phyloP scores from a whole-genome alignment of 768 basidiomycete species.

The Amanita molliuscula region DNA sequence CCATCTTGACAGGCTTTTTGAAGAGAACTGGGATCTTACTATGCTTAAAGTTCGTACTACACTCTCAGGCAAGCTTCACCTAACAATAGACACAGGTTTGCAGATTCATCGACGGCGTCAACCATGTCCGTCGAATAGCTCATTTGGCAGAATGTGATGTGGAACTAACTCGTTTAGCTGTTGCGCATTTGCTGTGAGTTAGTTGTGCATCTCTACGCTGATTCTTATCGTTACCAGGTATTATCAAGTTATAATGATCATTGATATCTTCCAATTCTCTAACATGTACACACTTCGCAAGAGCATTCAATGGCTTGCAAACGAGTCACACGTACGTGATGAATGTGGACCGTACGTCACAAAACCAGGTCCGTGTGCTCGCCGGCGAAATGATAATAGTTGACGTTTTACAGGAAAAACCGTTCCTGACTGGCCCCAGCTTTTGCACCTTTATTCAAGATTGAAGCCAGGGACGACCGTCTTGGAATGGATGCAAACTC shows the following conservation, averaged over 20 bases:
- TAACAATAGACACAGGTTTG: constrained; percentile 42
- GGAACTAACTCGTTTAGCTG: constrained; percentile 71
- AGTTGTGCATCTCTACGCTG: neutral
- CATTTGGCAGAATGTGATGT: constrained; percentile 85
- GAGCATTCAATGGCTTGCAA: constrained; percentile 79
- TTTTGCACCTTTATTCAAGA: constrained; percentile 80
- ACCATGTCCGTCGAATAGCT: constrained; percentile 87
- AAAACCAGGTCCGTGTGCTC: constrained; percentile 42
- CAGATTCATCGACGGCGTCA: constrained; percentile 79
- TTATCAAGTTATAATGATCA: constrained; percentile 93
- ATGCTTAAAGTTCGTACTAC: constrained; percentile 57
- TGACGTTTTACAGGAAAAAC: constrained; percentile 30
- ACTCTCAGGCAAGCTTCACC: neutral
- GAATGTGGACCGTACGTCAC: constrained; percentile 94
- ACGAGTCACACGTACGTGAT: constrained; percentile 71
- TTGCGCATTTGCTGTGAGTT: constrained; percentile 84
- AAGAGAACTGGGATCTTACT: constrained; percentile 95
- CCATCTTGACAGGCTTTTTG: constrained; percentile 67
- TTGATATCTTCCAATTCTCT: constrained; percentile 96
- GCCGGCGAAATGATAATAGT: neutral
- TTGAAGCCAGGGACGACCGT: constrained; percentile 78
- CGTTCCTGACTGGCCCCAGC: constrained; percentile 78
- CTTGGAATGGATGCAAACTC: constrained; percentile 77
- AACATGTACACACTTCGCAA: constrained; percentile 94
- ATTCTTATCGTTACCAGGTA: constrained; percentile 41